These are phyloP conservation scores for Cyanidioschyzon merolae DNA, from an alignment of 23 red algal species.

Conservation along the genomic window DNA sequence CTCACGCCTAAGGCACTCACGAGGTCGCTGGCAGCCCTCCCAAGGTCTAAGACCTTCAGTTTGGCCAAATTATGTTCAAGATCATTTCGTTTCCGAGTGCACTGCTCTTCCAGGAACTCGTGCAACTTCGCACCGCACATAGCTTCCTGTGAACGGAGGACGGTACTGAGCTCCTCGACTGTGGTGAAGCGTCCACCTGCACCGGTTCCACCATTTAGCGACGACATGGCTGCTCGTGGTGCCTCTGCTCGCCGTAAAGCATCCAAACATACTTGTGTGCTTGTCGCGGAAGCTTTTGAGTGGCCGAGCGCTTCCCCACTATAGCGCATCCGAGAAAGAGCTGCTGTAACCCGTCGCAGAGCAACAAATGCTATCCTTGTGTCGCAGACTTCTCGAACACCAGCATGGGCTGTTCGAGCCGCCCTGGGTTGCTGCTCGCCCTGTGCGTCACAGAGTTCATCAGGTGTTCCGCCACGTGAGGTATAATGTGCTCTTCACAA, in stretches of 20 bases:
- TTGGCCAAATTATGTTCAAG: background rate
- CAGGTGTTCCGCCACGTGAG: background rate
- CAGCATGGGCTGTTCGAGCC: no score
- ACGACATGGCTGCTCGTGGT: background rate
- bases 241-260: background rate
- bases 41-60: background rate
- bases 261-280: background rate
- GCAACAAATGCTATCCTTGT: no score
- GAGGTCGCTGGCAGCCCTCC: background rate
- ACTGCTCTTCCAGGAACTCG: background rate
- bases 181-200: slow-evolving; percentile 2
- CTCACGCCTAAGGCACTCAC: background rate
- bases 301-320: no score
- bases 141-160: background rate
- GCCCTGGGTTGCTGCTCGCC: no score
- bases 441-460: no score
- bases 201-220: background rate
- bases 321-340: no score
- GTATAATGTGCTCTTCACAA: slow-evolving; percentile 16
- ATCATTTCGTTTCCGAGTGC: no score
- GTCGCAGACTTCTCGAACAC: no score
- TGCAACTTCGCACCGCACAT: background rate
- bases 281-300: no score
- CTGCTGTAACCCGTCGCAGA: no score
- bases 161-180: background rate